A percentile compares a stretch with the other conserved stretches of the same genome.
Evolutionary conservation across 2,329 filamentous ascomycete species (phyloP).

Genomic region (Fusarium foetens): DNA sequence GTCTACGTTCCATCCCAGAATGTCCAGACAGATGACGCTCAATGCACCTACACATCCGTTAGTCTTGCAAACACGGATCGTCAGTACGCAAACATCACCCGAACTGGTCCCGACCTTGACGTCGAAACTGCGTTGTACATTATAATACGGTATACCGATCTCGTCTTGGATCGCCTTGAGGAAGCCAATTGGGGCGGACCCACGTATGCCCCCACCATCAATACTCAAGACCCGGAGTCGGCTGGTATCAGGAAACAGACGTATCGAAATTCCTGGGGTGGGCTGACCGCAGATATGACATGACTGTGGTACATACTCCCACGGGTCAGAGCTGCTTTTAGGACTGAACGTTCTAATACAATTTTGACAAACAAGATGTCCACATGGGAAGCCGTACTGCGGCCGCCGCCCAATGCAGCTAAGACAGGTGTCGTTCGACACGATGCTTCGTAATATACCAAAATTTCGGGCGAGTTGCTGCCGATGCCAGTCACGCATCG

Average conservation of each 20-base stretch:
- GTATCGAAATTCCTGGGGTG: slow-evolving; percentile 2
- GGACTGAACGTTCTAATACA: slow-evolving; percentile 20
- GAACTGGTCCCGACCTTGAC: slow-evolving; percentile 30
- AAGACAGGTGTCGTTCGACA: slow-evolving; percentile 23
- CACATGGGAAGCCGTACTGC: slow-evolving; percentile 21
- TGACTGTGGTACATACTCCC: not conserved
- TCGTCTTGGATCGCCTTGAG: slow-evolving; percentile 27
- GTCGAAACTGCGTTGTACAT: slow-evolving; percentile 32
- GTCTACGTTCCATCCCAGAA: slow-evolving; percentile 28
- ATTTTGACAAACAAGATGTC: slow-evolving; percentile 24
- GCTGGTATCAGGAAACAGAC: slow-evolving; percentile 17
- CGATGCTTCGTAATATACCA: not conserved
- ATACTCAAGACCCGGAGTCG: slow-evolving; percentile 25
- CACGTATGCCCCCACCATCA: slow-evolving; percentile 30
- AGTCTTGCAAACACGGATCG: not conserved
- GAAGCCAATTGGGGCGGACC: slow-evolving; percentile 18
- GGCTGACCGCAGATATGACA: slow-evolving; percentile 21
- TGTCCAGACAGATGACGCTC: slow-evolving; percentile 19
- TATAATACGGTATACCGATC: slow-evolving; percentile 18
- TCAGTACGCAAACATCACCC: not conserved
- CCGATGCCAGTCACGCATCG: slow-evolving; percentile 16
- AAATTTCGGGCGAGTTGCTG: not conserved
- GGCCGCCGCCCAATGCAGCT: slow-evolving; percentile 27
- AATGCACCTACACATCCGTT: slow-evolving; percentile 16
- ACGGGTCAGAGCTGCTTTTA: slow-evolving; percentile 3